Base-by-base conservation (phyloP, 163 green algal genomes). In the Prototheca cutis region DNA sequence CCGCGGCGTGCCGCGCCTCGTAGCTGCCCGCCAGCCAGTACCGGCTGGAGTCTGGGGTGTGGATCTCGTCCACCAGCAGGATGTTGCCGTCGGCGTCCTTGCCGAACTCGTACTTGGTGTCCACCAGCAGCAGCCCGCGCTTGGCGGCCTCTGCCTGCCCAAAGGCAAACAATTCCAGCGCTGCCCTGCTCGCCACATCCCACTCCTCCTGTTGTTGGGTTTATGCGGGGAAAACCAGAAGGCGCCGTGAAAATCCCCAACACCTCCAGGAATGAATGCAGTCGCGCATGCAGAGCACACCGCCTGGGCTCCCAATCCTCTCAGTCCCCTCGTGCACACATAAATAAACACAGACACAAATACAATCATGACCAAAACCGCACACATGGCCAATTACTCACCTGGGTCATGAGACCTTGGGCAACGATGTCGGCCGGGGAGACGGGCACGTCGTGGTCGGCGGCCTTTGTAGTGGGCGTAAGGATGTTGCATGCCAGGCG, bases 51-150 rank as follows among this genome's bases (percentile, higher is more conserved):
- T 89, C 81, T 2, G 83, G 83, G 17, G 83, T 91, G 73, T 88
- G 82, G 28, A 83, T 79, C 62, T 97, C 90, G 53, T 97, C 90
- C 24, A 96, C 75, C 25, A 97, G 65, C 40, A 85, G 31, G 53
- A 96, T 88, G 40, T 70, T 81, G 27, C 90, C 90, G 5, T 88
- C 61, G 0, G 68, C 63, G 40, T 87, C 83, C 58, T 81, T 85
- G 24, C 89, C 89, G 73, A 95, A 91, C 67, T 95, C 88, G 53
- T 95, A 95, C 74, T 99, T 99, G 53, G 92, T 99, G 73, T 99
- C 92, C 58, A 99, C 92, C 42, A 99, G 84, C 57, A 99, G 73
- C 64, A 99, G 78, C 1, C 90, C 93, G 1, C 87, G 72, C 58
- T 82, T 68, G 4, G 74, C 72, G 27, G 93, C 93, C 60, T 90